Conservation (phyloP, 768 basidiomycete species). For the Tremella mesenterica region DNA sequence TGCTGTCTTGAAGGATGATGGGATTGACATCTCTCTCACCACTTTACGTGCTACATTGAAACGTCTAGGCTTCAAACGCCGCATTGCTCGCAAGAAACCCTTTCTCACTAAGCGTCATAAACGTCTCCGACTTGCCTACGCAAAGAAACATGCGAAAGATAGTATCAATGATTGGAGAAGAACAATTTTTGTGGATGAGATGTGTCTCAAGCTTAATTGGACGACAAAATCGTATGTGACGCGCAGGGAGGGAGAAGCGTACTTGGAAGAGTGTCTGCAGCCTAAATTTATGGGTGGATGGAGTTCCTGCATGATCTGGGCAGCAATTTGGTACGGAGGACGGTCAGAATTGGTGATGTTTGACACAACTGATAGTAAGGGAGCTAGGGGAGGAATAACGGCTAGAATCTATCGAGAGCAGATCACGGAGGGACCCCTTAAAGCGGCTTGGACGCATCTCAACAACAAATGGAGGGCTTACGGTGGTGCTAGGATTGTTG, state of each 20-base stretch:
- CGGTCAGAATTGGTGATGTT: slow-evolving; percentile 1
- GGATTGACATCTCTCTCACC: slow-evolving; percentile 2
- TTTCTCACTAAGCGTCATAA: neutral
- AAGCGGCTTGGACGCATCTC: neutral
- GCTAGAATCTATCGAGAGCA: slow-evolving; percentile 6
- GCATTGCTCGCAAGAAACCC: slow-evolving; percentile 6
- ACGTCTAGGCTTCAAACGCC: slow-evolving; percentile 1
- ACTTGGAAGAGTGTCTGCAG: slow-evolving; percentile 3
- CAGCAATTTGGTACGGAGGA: slow-evolving; percentile 10
- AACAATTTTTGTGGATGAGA: neutral
- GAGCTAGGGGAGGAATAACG: slow-evolving; percentile 6
- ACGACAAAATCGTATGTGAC: slow-evolving; percentile 5
- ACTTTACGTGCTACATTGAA: slow-evolving; percentile 1
- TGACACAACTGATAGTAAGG: slow-evolving; percentile 1
- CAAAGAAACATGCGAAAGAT: neutral
- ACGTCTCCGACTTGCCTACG: neutral
- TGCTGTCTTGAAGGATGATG: too few relatives aligned
- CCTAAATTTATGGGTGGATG: neutral
- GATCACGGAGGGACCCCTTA: slow-evolving; percentile 4
- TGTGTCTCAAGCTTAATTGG: neutral
- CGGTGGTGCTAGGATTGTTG: slow-evolving; percentile 12
- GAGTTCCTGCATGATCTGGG: slow-evolving; percentile 11
- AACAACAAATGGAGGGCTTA: neutral
- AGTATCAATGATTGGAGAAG: neutral
- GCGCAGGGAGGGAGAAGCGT: slow-evolving; percentile 1